Evolutionary conservation across 768 basidiomycete species (phyloP), one percentile per base, ranked within the genome.

Genomic region (Boletus eberwhitei): DNA sequence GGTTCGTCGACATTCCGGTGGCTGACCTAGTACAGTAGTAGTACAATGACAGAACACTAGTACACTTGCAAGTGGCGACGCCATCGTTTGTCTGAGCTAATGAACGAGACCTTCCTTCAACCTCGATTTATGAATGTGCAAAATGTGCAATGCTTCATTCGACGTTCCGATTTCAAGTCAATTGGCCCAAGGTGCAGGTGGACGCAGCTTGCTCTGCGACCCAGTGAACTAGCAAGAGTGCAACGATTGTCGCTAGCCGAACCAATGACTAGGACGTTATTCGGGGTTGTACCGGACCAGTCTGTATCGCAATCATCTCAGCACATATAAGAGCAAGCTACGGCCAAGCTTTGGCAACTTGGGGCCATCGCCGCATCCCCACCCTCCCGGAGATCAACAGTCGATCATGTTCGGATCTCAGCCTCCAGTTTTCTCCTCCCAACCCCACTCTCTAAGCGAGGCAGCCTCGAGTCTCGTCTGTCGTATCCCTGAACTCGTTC

Each of bases 401-500:
- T 13, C 8, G 26, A 44, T 24, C 34, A 64, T 64, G 63, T n/a
- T 52, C n/a, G n/a, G 14, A 29, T n/a, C 32, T 24, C 61, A 32
- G 17, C 14, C 31, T 26, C 26, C 41, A 32, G 13, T 16, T 8
- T 8, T 47, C 16, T 12, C 51, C 9, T 26, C 50, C 14, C 46
- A 41, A 13, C 5, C 39, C 4, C 24, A 31, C 13, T 19, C 51
- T 26, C 48, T 67, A 2, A 64, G 64, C 39, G 38, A 59, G 0
- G 36, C 56, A 8, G 53, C 53, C 22, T 61, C 62, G 24, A 21
- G 14, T 9, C 39, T 67, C 22, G 38, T 59, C 40, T 43, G 14
- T 51, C 59, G 48, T 17, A 55, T 67, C 26, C 52, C 64, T 22
- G 46, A 53, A 31, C 59, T 67, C 42, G 40, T 68, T 53, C 52